A percentile compares a stretch with the other conserved stretches of the same genome.
Conservation (phyloP, 2,329 filamentous ascomycete genomes). For the Blumeriella jaapii region DNA sequence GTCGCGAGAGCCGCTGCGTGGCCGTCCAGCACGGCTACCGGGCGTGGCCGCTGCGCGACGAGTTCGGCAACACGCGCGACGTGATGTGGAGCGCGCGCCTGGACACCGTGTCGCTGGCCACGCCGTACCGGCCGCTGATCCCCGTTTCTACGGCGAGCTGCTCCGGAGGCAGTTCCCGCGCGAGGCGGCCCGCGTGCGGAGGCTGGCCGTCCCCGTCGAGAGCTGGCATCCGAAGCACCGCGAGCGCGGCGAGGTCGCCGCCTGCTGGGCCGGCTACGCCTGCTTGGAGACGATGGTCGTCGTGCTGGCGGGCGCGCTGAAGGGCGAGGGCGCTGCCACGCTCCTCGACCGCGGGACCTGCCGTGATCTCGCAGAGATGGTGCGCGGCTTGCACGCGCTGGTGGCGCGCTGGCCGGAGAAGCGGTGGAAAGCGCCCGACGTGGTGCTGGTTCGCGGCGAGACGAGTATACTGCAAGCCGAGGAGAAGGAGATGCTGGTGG, state of each 20-base stretch:
- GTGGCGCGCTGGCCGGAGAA: background rate
- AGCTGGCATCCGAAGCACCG: slow-evolving; percentile 1
- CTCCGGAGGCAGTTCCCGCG: slow-evolving; percentile 1
- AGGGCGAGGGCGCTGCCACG: background rate
- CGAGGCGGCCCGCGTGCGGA: background rate
- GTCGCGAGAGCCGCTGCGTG: background rate
- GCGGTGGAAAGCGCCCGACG: background rate
- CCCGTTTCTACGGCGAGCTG: slow-evolving; percentile 1
- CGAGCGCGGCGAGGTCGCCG: background rate
- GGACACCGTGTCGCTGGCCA: background rate
- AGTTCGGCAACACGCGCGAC: slow-evolving; percentile 1
- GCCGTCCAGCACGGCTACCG: background rate
- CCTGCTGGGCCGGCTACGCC: background rate
- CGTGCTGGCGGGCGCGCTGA: background rate
- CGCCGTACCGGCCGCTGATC: background rate
- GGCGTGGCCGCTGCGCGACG: background rate
- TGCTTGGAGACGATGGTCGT: background rate
- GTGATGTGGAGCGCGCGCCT: slow-evolving; percentile 1
- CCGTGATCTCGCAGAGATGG: background rate
- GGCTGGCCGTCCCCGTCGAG: background rate
- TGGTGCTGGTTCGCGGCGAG: background rate
- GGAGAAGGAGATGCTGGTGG: slow-evolving; percentile 1
- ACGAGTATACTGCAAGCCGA: background rate
- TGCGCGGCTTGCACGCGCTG: background rate
- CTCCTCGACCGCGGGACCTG: background rate